phyloP scores from a whole-genome alignment of 257 asterid genomes.

The Jaltomata sinuosa region DNA sequence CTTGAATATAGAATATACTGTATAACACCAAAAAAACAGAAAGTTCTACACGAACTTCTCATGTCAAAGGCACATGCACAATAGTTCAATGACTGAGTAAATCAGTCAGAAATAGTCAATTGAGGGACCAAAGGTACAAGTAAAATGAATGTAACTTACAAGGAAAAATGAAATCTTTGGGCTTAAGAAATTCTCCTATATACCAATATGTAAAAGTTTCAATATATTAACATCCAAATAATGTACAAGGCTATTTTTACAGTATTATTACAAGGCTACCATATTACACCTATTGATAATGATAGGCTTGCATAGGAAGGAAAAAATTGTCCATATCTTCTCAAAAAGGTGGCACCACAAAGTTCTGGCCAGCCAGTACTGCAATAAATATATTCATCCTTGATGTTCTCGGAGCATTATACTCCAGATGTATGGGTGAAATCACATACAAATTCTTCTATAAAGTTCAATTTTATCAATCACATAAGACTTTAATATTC shows the following conservation, averaged over 20 bases:
- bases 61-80: neutral
- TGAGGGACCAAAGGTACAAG: neutral
- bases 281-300: neutral
- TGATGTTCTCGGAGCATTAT: neutral
- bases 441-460: neutral
- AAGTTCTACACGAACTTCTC: neutral
- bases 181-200: neutral
- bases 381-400: neutral
- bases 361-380: neutral
- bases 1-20: too few relatives aligned
- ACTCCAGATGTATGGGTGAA: neutral
- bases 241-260: neutral
- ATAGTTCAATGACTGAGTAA: neutral
- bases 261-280: neutral
- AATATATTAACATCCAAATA: neutral
- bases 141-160: neutral
- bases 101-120: neutral
- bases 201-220: neutral
- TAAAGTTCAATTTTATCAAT: neutral
- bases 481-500: neutral
- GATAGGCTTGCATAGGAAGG: neutral
- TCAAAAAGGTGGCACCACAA: neutral
- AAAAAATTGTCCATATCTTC: neutral
- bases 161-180: neutral
- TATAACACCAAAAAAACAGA: neutral